Evolutionary conservation across 2,329 filamentous ascomycete genomes (phyloP).

Genomic region (Claviceps quebecensis): DNA sequence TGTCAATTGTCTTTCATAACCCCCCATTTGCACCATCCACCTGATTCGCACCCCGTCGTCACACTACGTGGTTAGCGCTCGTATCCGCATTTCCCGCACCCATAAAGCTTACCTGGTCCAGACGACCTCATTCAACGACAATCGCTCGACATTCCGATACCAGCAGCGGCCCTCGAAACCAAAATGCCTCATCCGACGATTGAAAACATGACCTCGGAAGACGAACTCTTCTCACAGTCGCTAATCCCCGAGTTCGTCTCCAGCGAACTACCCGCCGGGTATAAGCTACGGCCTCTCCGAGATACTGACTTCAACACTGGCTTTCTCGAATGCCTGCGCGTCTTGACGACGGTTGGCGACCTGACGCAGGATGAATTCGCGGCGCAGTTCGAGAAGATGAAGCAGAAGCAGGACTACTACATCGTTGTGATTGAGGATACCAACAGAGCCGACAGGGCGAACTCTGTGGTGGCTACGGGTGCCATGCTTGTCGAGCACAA

Average conservation of each 20-base stretch:
- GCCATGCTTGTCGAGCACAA: slow-evolving; percentile 87
- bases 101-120: too few species aligned
- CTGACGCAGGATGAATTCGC: slow-evolving; percentile 62
- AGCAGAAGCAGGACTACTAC: slow-evolving; percentile 64
- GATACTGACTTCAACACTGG: slow-evolving; percentile 64
- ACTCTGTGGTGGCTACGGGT: slow-evolving; percentile 74
- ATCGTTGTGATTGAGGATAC: slow-evolving; percentile 74
- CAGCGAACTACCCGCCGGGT: slow-evolving; percentile 61
- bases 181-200: slow-evolving; percentile 4
- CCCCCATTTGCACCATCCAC: too few species aligned
- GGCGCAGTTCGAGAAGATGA: slow-evolving; percentile 72
- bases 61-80: background rate
- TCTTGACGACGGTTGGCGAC: slow-evolving; percentile 86
- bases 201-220: slow-evolving; percentile 8
- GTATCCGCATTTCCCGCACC: background rate
- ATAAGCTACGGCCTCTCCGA: slow-evolving; percentile 68
- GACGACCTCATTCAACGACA: background rate
- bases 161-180: background rate
- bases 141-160: background rate
- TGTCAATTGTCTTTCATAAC: too few species aligned
- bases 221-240: slow-evolving; percentile 60
- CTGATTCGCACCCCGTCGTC: background rate
- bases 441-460: slow-evolving; percentile 31
- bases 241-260: slow-evolving; percentile 68
- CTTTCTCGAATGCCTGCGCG: slow-evolving; percentile 82